These are phyloP conservation scores for Eucalyptus cloeziana DNA, from an alignment of 345 rosid genomes.

Conservation along the genomic window DNA sequence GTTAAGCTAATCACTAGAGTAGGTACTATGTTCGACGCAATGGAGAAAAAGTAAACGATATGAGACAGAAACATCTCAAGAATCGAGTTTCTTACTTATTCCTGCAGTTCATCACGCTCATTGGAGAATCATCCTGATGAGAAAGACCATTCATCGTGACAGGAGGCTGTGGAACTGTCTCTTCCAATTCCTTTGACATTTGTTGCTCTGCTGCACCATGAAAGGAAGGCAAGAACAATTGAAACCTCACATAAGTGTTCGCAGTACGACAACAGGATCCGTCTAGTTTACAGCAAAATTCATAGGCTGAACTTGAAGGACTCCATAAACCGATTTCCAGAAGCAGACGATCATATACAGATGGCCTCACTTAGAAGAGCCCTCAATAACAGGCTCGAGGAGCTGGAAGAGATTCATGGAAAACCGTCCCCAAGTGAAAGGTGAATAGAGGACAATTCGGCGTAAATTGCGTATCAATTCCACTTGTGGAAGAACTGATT, in stretches of 20 bases:
- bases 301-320: not conserved
- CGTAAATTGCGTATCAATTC: not conserved
- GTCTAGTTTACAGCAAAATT: not conserved
- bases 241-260: not conserved
- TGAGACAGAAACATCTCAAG: not conserved
- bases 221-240: too few relatives aligned
- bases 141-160: not conserved
- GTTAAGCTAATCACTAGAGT: not conserved
- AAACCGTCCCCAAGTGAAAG: too few relatives aligned
- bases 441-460: not conserved
- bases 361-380: not conserved
- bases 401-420: not conserved
- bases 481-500: not conserved
- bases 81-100: not conserved
- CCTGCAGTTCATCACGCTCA: not conserved
- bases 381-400: accelerated
- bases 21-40: not conserved
- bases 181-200: not conserved
- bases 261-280: not conserved
- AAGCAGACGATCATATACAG: not conserved
- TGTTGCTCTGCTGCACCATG: not conserved
- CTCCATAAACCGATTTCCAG: not conserved
- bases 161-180: not conserved
- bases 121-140: not conserved
- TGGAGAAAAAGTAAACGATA: not conserved